A percentile compares a stretch with the other conserved stretches of the same genome.
Evolutionary conservation across 2,329 filamentous ascomycete genomes (phyloP).

Genomic region (Hypomyces perniciosus): DNA sequence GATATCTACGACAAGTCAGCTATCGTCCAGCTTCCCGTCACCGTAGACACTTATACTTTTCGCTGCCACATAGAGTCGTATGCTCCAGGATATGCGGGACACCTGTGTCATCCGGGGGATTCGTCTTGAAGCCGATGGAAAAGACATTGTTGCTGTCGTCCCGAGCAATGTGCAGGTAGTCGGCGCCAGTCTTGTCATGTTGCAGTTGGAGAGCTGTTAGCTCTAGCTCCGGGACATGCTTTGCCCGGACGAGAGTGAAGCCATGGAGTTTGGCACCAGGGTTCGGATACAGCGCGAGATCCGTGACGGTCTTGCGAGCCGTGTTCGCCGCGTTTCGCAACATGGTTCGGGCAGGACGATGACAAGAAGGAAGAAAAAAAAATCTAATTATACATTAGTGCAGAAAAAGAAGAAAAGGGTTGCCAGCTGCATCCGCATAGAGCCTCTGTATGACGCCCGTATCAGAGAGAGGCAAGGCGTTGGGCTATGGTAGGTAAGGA

Average conservation of each 20-base stretch:
- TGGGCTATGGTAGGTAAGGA: too few species aligned
- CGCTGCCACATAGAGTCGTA: slow-evolving; percentile 89
- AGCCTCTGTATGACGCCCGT: too few species aligned
- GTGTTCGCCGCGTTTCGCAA: slow-evolving; percentile 47
- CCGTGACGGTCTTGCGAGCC: slow-evolving; percentile 62
- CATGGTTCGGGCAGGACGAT: slow-evolving; percentile 31
- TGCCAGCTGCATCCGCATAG: background rate
- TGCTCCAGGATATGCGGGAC: slow-evolving; percentile 97
- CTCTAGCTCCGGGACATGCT: slow-evolving; percentile 91
- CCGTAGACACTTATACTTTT: slow-evolving; percentile 57
- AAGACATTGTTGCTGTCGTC: slow-evolving; percentile 99
- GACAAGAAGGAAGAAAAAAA: background rate
- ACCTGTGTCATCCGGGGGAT: slow-evolving; percentile 91
- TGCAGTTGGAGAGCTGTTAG: slow-evolving; percentile 84
- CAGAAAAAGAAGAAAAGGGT: background rate
- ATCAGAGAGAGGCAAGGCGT: too few species aligned
- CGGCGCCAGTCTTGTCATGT: slow-evolving; percentile 91
- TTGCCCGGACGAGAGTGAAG: slow-evolving; percentile 82
- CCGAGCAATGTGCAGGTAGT: slow-evolving; percentile 90
- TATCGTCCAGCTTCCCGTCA: slow-evolving; percentile 6
- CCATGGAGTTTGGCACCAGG: slow-evolving; percentile 84
- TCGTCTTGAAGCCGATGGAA: slow-evolving; percentile 98
- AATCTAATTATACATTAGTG: slow-evolving; percentile 8
- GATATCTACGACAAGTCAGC: slow-evolving; percentile 59
- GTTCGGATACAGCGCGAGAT: slow-evolving; percentile 68